Base-by-base conservation (phyloP, 768 basidiomycete genomes). In the Tulasnella sp. region DNA sequence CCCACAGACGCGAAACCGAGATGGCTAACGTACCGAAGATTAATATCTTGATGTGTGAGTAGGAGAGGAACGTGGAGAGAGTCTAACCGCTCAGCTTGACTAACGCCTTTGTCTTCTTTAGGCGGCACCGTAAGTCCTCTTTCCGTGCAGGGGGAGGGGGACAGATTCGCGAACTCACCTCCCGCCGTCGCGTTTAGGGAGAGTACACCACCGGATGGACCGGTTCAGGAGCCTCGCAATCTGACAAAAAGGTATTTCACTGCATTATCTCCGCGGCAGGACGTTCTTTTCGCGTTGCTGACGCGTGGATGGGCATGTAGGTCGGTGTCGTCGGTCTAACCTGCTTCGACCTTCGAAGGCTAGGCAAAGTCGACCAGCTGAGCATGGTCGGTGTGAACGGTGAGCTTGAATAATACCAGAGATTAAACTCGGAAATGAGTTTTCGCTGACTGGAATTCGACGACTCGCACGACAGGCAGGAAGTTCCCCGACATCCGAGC, bases 131-230 rank as follows among this genome's bases (percentile, higher is more conserved):
- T 65, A 65, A 5, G 63, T 52, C n/a, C 22, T 26, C 14, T 16
- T 44, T 5, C 29, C 29, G 19, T 8, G 8, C 29, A 19, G 16
- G 35, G 16, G 8, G 62, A n/a, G 19, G 32, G 3, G n/a, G 3
- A 11, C 19, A 19, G 12, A 6, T 14, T 26, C 16, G 63, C 11
- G 32, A 11, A 9, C 19, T 72, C 62, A 26, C 32, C 29, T 39
- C 72, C 72, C 47, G 47, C 67, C 68, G 42, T 26, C 72, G 40
- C 37, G 32, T 62, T 3, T 69, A 86, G 88, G 91, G 92, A 52
- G 92, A 95, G 83, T 96, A 96, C 79, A 96, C 94, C 74, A 96
- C 94, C 67, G 94, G 95, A 79, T 96, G 92, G 91, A 94, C 92
- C 11, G 88, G 88, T 14, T 87, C 90, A 41, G 94, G 94, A n/a